Percentiles rank a stretch among this genome's conserved stretches.
These are phyloP conservation scores for Neodidymelliopsis sp. DNA, from an alignment of 2,329 filamentous ascomycete species.

Conservation along the genomic window DNA sequence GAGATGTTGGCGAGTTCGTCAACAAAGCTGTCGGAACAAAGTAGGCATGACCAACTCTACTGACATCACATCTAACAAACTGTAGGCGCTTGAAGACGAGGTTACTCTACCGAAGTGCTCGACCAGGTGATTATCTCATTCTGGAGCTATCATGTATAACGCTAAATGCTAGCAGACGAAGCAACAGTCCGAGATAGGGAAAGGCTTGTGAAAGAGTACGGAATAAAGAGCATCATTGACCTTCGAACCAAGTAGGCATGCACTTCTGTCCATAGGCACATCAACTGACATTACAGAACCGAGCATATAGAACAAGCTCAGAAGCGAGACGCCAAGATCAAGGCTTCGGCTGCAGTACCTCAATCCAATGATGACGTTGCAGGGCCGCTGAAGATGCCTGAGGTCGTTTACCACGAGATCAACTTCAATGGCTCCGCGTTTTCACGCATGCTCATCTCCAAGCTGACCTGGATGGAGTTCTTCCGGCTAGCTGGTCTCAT, in stretches of 20 bases:
- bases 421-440: slow-evolving; percentile 78
- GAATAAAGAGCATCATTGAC: slow-evolving; percentile 78
- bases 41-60: slow-evolving; percentile 10
- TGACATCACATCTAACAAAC: slow-evolving; percentile 8
- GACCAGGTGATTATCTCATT: slow-evolving; percentile 38
- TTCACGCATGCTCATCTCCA: slow-evolving; percentile 70
- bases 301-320: slow-evolving; percentile 74
- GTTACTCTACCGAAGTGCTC: slow-evolving; percentile 45
- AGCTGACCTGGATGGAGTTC: slow-evolving; percentile 72
- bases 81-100: slow-evolving; percentile 35
- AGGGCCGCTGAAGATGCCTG: slow-evolving; percentile 68
- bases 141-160: neutral
- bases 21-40: slow-evolving; percentile 31
- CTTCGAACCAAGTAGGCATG: slow-evolving; percentile 72
- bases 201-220: slow-evolving; percentile 65
- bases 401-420: slow-evolving; percentile 70
- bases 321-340: slow-evolving; percentile 62
- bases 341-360: slow-evolving; percentile 53
- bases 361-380: slow-evolving; percentile 61
- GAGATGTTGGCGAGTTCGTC: slow-evolving; percentile 45
- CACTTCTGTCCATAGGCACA: neutral
- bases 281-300: slow-evolving; percentile 59
- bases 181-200: slow-evolving; percentile 71
- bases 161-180: slow-evolving; percentile 62
- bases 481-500: slow-evolving; percentile 70